phyloP scores from a whole-genome alignment of 306 rosid species.

The Dryas alaskensis region DNA sequence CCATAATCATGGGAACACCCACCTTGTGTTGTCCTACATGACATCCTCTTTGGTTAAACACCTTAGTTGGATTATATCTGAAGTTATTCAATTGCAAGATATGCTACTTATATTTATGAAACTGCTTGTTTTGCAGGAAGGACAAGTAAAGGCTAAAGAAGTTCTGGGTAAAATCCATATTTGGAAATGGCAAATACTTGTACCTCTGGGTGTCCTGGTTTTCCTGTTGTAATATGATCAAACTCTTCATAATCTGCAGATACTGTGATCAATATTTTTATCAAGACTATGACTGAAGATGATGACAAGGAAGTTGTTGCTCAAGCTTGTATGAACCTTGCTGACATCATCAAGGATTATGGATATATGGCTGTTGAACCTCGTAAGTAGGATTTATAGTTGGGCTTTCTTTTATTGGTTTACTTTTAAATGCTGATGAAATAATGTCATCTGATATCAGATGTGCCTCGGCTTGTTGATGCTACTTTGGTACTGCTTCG shows the following conservation, averaged over 20 bases:
- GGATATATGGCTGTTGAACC: slow-evolving; percentile 78
- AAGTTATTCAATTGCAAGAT: background rate
- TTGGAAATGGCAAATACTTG: slow-evolving; percentile 12
- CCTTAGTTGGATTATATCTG: background rate
- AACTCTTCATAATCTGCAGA: slow-evolving; percentile 45
- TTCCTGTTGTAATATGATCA: slow-evolving; percentile 9
- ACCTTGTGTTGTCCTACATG: too few relatives aligned
- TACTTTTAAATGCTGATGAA: slow-evolving; percentile 25
- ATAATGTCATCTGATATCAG: slow-evolving; percentile 37
- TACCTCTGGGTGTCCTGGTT: slow-evolving; percentile 2
- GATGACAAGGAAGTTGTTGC: slow-evolving; percentile 96
- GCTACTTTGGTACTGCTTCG: slow-evolving; percentile 72
- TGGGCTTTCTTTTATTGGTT: slow-evolving; percentile 14
- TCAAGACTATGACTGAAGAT: slow-evolving; percentile 90
- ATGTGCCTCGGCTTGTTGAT: slow-evolving; percentile 63
- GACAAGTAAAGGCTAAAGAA: slow-evolving; percentile 65
- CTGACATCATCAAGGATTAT: slow-evolving; percentile 83
- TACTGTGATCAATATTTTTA: slow-evolving; percentile 66
- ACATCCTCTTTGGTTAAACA: background rate
- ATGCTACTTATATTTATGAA: slow-evolving; percentile 2
- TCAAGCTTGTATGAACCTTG: slow-evolving; percentile 82
- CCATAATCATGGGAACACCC: too few relatives aligned
- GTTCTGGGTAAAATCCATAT: slow-evolving; percentile 59
- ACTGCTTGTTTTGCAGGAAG: slow-evolving; percentile 62
- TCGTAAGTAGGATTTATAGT: slow-evolving; percentile 52